Base-by-base conservation (phyloP, 2,329 filamentous ascomycete genomes). In the Blastomyces silverae region DNA sequence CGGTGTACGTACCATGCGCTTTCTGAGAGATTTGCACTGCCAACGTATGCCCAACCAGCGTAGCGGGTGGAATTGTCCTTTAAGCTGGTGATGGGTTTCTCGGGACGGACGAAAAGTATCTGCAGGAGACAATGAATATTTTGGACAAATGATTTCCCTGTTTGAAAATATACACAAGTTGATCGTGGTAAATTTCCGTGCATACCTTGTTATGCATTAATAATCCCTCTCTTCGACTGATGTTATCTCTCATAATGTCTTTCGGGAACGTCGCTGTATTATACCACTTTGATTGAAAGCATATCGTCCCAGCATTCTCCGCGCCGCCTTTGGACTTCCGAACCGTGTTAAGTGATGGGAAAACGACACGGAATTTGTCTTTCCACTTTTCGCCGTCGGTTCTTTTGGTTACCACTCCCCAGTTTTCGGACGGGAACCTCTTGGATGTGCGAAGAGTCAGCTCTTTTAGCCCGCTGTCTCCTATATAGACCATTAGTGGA, bases 1-100 rank as follows among this genome's bases (percentile, higher is more conserved):
- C 50, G 52, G 20, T 44, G 7, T 57, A 48, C 86, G 81, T 78
- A 91, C 89, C 94, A 99, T 39, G 94, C 94, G 74, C 90, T 92
- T 76, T 97, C 92, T 0, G 92, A 96, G 37, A 96, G 78, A 77
- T 99, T 99, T 8, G 91, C 91, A 70, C 91, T 96, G 20, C 94
- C 94, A 48, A 96, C 79, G 73, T 97, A 97, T 1, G 84, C 88
- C 88, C 91, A 97, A 4, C 87, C 86, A 52, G 42, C 22, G 28
- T 78, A 75, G 31, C 78, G 78, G 56, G 66, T 67, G 25, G 65
- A 68, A 22, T 66, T 70, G 56, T 70, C 66, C 20, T 68, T 55
- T 42, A 67, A 64, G 67, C 53, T 67, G 66, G 66, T 75, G 2
- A 70, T 65, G 11, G 39, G 62, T 56, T 70, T 66, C 46, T 72